Percentiles rank a stretch among this genome's conserved stretches.
Conservation (phyloP, 2,329 filamentous ascomycete species). For the Rhinocladiella mackenziei region DNA sequence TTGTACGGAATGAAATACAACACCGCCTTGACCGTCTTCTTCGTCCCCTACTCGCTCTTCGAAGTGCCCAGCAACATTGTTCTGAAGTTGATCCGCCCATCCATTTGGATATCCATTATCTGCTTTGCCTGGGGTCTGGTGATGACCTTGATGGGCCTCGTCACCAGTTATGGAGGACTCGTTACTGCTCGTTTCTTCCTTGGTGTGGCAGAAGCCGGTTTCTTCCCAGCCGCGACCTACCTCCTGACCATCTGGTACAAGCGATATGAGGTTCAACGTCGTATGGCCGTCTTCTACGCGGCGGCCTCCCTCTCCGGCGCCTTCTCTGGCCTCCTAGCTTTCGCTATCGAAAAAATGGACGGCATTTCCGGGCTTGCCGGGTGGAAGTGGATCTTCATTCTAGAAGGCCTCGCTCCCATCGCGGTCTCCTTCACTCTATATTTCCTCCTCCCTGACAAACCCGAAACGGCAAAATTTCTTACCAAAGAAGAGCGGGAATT, state of each 20-base stretch:
- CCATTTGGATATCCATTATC: constrained; percentile 22
- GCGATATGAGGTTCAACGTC: constrained; percentile 31
- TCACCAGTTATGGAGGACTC: constrained; percentile 40
- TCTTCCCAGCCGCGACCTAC: constrained; percentile 55
- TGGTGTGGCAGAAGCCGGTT: constrained; percentile 44
- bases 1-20: constrained; percentile 43
- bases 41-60: constrained; percentile 27
- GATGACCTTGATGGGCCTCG: constrained; percentile 45
- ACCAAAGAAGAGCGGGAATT: constrained; percentile 61
- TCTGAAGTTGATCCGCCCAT: constrained; percentile 34
- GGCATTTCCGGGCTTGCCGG: constrained; percentile 43
- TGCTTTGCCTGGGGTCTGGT: constrained; percentile 39
- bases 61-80: constrained; percentile 50
- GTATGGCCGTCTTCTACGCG: constrained; percentile 33
- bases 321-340: constrained; percentile 50
- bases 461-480: constrained; percentile 70
- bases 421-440: constrained; percentile 49
- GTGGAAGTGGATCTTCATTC: constrained; percentile 56
- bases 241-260: constrained; percentile 34
- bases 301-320: constrained; percentile 38
- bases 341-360: constrained; percentile 45
- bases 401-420: constrained; percentile 50
- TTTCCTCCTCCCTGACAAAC: constrained; percentile 68
- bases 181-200: constrained; percentile 47
- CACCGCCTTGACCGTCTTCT: constrained; percentile 29